Percentiles rank a stretch among this genome's conserved stretches.
phyloP scores from a whole-genome alignment of 345 rosid species.

The Viola odorata region DNA sequence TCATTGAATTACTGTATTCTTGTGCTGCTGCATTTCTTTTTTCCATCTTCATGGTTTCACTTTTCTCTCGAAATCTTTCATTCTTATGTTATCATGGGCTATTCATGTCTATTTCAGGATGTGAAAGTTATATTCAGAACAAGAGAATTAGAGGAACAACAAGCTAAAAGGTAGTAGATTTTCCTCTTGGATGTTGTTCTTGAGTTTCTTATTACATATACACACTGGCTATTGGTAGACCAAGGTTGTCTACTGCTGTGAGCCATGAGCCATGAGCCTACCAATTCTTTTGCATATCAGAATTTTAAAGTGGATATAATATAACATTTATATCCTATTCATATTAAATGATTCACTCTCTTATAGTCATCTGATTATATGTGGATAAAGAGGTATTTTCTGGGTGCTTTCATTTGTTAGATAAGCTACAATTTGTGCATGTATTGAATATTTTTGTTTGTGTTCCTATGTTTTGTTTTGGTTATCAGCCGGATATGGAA shows the following conservation, averaged over 20 bases:
- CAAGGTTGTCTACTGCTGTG: too few species aligned
- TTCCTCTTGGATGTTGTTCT: slow-evolving; percentile 1
- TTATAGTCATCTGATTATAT: too few species aligned
- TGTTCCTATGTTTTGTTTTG: slow-evolving; percentile 12
- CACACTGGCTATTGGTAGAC: too few species aligned
- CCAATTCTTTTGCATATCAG: too few species aligned
- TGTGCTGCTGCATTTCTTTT: slow-evolving; percentile 1
- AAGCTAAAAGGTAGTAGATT: slow-evolving; percentile 64
- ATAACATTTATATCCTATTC: too few species aligned
- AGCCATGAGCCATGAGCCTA: too few species aligned
- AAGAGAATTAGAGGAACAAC: slow-evolving; percentile 78
- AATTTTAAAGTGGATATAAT: too few species aligned
- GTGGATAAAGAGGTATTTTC: too few species aligned
- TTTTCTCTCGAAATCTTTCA: slow-evolving; percentile 1
- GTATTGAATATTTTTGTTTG: background rate
- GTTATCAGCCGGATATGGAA: slow-evolving; percentile 84
- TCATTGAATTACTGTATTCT: background rate
- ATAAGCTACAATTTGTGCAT: too few species aligned
- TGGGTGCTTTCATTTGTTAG: too few species aligned
- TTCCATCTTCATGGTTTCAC: slow-evolving; percentile 7
- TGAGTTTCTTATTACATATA: too few species aligned
- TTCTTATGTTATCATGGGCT: slow-evolving; percentile 5
- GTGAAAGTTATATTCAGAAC: slow-evolving; percentile 75
- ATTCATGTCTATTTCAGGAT: slow-evolving; percentile 42
- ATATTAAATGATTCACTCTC: too few species aligned